These are phyloP conservation scores for Hanseniaspora thailandica DNA, from an alignment of 805 yeast species.

Conservation along the genomic window DNA sequence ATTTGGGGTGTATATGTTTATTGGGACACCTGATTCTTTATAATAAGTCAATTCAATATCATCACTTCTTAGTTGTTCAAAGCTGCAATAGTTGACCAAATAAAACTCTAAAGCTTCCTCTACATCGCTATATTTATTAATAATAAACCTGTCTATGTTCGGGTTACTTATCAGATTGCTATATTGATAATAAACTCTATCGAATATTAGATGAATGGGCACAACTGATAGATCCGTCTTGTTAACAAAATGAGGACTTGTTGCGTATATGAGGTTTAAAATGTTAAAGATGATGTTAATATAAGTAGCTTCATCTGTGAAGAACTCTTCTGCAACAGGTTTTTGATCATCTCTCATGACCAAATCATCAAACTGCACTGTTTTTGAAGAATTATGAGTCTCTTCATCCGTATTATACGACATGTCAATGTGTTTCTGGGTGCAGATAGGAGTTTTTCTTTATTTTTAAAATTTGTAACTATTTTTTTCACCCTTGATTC, in stretches of 20 bases:
- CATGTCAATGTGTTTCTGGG: not conserved
- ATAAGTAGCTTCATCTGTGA: constrained; percentile 9
- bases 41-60: not conserved
- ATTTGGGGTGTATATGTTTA: constrained; percentile 6
- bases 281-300: constrained; percentile 12
- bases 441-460: not conserved
- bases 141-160: constrained; percentile 9
- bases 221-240: not conserved
- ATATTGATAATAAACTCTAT: constrained; percentile 10
- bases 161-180: constrained; percentile 5
- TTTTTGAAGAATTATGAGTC: not conserved
- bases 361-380: not conserved
- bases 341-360: not conserved
- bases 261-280: constrained; percentile 9
- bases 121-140: not conserved
- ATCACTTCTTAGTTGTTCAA: not conserved
- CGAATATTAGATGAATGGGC: constrained; percentile 5
- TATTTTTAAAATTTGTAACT: too few species aligned
- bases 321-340: not conserved
- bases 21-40: not conserved
- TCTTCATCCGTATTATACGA: not conserved
- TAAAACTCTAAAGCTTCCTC: constrained; percentile 9
- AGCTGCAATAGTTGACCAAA: constrained; percentile 5
- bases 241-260: not conserved
- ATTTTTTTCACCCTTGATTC: too few species aligned